Evolutionary conservation across 2,329 filamentous ascomycete species (phyloP).

Genomic region (Nemania serpens): DNA sequence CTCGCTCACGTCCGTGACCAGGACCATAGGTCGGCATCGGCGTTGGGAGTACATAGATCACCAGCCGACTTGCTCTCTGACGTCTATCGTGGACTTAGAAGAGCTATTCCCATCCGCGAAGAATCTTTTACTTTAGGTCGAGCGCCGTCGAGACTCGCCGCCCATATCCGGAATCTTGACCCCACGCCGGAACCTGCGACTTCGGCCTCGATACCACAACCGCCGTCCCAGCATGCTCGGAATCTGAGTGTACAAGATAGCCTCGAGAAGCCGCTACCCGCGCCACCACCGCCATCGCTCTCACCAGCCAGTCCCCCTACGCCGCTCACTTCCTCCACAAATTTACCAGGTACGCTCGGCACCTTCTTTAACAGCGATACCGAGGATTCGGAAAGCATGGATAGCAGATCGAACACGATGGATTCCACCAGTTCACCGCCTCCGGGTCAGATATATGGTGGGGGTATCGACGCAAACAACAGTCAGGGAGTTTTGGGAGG

Average conservation of each 20-base stretch:
- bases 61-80: conserved; percentile 55
- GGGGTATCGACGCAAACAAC: conserved; percentile 48
- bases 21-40: conserved; percentile 39
- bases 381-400: conserved; percentile 41
- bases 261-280: conserved; percentile 62
- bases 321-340: conserved; percentile 28
- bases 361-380: conserved; percentile 42
- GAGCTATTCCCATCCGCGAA: conserved; percentile 50
- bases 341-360: conserved; percentile 31
- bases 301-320: conserved; percentile 42
- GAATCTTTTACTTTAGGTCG: conserved; percentile 50
- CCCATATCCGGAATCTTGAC: conserved; percentile 41
- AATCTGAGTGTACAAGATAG: conserved; percentile 60
- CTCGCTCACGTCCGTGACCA: conserved; percentile 41
- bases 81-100: conserved; percentile 58
- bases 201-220: conserved; percentile 21
- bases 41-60: conserved; percentile 39
- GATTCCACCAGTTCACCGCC: conserved; percentile 46
- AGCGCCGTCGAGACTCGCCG: conserved; percentile 50
- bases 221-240: conserved; percentile 53
- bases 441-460: conserved; percentile 44
- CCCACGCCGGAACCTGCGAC: conserved; percentile 30
- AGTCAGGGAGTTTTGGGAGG: conserved; percentile 54
- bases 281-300: conserved; percentile 52
- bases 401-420: conserved; percentile 54